Evolutionary conservation across 2,329 filamentous ascomycete genomes (phyloP).

Genomic region (Diaporthe ilicicola): DNA sequence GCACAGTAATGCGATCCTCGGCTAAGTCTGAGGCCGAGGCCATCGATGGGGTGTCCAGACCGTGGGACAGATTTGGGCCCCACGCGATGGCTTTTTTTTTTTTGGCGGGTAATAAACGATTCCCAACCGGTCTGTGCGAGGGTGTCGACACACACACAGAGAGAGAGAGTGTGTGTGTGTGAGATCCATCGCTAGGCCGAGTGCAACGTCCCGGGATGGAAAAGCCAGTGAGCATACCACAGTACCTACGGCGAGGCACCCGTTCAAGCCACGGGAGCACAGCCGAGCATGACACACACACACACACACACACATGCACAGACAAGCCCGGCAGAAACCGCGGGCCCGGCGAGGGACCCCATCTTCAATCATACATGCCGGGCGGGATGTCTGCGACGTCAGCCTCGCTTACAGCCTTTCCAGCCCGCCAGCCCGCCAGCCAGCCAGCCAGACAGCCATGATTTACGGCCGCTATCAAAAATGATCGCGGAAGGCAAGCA

Average conservation of each 20-base stretch:
- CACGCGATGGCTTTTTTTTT: background rate
- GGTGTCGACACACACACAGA: no score
- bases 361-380: background rate
- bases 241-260: background rate
- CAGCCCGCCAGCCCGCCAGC: background rate
- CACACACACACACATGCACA: no score
- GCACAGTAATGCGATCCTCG: constrained; percentile 26
- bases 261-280: background rate
- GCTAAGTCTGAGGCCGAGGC: constrained; percentile 2
- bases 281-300: no score
- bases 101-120: background rate
- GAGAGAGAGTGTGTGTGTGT: no score
- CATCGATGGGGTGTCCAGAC: constrained; percentile 21
- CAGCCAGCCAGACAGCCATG: background rate
- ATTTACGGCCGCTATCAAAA: background rate
- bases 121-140: constrained; percentile 4
- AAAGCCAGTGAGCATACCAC: background rate
- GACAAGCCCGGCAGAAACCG: background rate
- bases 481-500: background rate
- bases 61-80: background rate
- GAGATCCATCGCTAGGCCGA: constrained; percentile 10
- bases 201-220: background rate
- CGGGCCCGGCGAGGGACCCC: background rate
- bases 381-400: background rate
- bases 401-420: constrained; percentile 20